Conservation (phyloP, 768 basidiomycete species). For the Xerocomellus amylosporus region DNA sequence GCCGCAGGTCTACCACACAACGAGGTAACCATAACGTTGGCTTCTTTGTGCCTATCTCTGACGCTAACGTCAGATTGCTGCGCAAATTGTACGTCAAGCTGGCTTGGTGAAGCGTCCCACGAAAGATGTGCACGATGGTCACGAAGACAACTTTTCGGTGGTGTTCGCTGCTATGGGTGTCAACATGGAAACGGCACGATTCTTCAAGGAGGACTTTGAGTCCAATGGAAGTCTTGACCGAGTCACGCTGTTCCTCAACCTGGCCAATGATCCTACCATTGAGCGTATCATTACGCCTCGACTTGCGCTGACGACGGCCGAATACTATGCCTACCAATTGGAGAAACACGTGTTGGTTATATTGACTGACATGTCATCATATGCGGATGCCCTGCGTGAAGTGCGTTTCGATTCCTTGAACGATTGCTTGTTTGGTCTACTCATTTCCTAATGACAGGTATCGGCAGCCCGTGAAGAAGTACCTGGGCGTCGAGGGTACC, state of each 20-base stretch:
- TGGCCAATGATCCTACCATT: slow-evolving; percentile 99
- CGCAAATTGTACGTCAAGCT: slow-evolving; percentile 99
- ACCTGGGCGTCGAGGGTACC: slow-evolving; percentile 98
- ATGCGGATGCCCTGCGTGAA: slow-evolving; percentile 94
- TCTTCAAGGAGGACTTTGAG: slow-evolving; percentile 99
- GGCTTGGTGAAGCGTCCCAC: slow-evolving; percentile 95
- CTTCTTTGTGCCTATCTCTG: slow-evolving; percentile 24
- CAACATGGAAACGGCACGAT: slow-evolving; percentile 99
- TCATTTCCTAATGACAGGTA: slow-evolving; percentile 42
- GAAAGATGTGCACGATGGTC: slow-evolving; percentile 96
- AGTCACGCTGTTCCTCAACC: slow-evolving; percentile 96
- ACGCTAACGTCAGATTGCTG: slow-evolving; percentile 74
- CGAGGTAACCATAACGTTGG: slow-evolving; percentile 54
- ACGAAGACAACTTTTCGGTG: slow-evolving; percentile 99
- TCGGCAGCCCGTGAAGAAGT: slow-evolving; percentile 99
- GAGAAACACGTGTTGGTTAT: slow-evolving; percentile 99
- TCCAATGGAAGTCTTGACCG: slow-evolving; percentile 97
- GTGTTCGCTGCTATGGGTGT: slow-evolving; percentile 99
- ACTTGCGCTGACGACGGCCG: slow-evolving; percentile 95
- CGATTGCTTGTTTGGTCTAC: slow-evolving; percentile 1
- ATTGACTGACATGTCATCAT: slow-evolving; percentile 98
- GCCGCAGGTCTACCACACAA: slow-evolving; percentile 99
- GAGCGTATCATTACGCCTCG: slow-evolving; percentile 99
- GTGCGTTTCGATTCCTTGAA: slow-evolving; percentile 42
- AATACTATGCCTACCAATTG: slow-evolving; percentile 98